These are phyloP conservation scores for Cicer bijugum DNA, from an alignment of 306 rosid species.

Conservation along the genomic window DNA sequence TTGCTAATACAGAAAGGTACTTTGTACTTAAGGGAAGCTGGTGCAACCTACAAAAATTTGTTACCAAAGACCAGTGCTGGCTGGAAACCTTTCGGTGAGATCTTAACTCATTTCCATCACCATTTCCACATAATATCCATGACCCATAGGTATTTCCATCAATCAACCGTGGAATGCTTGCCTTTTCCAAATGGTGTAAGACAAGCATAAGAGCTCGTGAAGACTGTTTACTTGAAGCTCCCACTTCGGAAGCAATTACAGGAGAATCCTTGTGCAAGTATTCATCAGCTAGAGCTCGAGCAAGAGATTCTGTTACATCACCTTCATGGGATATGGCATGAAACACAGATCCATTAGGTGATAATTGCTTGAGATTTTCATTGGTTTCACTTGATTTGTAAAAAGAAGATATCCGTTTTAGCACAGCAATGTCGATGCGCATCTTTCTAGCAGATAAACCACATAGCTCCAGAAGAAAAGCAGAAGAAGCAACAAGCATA, in stretches of 20 bases:
- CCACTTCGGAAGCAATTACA: slow-evolving; percentile 49
- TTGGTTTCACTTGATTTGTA: slow-evolving; percentile 63
- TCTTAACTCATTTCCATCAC: slow-evolving; percentile 81
- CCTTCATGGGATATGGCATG: slow-evolving; percentile 71
- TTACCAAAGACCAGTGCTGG: slow-evolving; percentile 88
- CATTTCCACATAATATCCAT: slow-evolving; percentile 80
- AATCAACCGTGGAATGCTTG: slow-evolving; percentile 65
- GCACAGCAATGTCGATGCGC: slow-evolving; percentile 74
- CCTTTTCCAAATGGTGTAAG: slow-evolving; percentile 81
- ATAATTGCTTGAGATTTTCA: slow-evolving; percentile 68
- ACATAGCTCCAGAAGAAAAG: slow-evolving; percentile 86
- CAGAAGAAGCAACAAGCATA: slow-evolving; percentile 83
- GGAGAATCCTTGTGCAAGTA: slow-evolving; percentile 68
- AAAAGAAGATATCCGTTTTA: slow-evolving; percentile 80
- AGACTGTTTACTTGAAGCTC: slow-evolving; percentile 57
- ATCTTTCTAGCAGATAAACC: slow-evolving; percentile 88
- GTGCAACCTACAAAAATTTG: slow-evolving; percentile 85
- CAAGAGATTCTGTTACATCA: slow-evolving; percentile 74
- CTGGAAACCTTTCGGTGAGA: slow-evolving; percentile 90
- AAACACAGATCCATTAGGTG: slow-evolving; percentile 70
- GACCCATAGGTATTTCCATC: slow-evolving; percentile 85
- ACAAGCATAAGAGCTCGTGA: slow-evolving; percentile 77
- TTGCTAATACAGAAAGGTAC: slow-evolving; percentile 83
- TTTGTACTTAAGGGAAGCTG: slow-evolving; percentile 83
- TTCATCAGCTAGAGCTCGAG: slow-evolving; percentile 89